Evolutionary conservation across 257 asterid genomes (phyloP), one percentile per base, ranked within the genome.

Genomic region (Solanum raphanifolium): DNA sequence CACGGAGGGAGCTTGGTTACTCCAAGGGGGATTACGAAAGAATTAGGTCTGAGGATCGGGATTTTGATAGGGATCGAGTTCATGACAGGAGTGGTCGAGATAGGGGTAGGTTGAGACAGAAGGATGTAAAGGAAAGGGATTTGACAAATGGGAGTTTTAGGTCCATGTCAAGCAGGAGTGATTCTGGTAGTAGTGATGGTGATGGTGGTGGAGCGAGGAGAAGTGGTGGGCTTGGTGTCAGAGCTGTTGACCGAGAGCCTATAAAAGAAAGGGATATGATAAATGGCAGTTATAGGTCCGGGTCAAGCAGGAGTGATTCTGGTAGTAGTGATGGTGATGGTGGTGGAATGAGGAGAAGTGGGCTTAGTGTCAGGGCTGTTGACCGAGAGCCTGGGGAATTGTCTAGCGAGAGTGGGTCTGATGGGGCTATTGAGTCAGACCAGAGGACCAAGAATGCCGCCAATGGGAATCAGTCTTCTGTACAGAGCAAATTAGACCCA

Each of bases 371-470:
- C 12, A 52, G 83, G 86, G 76, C 12, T 58, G 74, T 39, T 38
- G 98, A 93, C 87, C 90, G 95, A 58, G 99, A 96, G 90, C 98
- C 98, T 46, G 99, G 99, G 86, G 99, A 96, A 91, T 88, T 96
- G 90, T 94, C 95, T 58, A 92, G 99, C 65, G 98, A 93, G 58
- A 90, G 93, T 90, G 96, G 96, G 18, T 96, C 98, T 90, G 98
- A 94, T 90, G 98, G 90, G 83, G 93, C 89, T 88, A 25, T 88
- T 21, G 97, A 93, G 60, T 89, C 90, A 7, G 96, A 91, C 82
- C 62, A 81, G 52, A 94, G 89, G 83, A 83, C 68, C 83, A 92
- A 88, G 90, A 88, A 23, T 88, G 29, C 66, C 12, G 94, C 89
- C 73, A 92, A 90, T 88, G 93, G 92, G 90, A 83, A 74, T 55